These are phyloP conservation scores for Apostasia shenzhenica DNA, from an alignment of 106 monocot species.

Conservation along the genomic window DNA sequence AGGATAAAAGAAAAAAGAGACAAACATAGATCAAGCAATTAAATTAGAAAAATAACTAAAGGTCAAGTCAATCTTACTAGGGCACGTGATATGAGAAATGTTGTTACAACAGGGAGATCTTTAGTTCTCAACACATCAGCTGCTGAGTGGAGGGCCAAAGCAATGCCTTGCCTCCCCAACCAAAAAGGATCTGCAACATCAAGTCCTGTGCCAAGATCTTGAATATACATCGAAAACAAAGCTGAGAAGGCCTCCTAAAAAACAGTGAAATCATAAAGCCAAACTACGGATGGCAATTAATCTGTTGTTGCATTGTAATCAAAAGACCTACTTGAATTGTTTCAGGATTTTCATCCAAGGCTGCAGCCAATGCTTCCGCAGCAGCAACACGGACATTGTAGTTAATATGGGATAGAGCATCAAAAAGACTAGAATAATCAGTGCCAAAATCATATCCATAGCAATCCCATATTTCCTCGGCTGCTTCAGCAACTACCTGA, in stretches of 20 bases:
- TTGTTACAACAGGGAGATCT: conserved; percentile 96
- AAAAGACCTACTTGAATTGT: conserved; percentile 62
- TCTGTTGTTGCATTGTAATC: background rate
- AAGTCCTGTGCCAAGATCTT: conserved; percentile 39
- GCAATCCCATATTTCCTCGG: conserved; percentile 90
- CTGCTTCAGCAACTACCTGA: conserved; percentile 86
- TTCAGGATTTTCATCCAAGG: conserved; percentile 82
- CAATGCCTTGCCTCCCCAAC: conserved; percentile 92
- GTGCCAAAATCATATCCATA: conserved; percentile 91
- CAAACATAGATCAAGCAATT: background rate
- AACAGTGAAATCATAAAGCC: conserved; percentile 11
- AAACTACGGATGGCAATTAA: conserved; percentile 1
- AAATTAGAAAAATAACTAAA: background rate
- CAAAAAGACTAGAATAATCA: conserved; percentile 84
- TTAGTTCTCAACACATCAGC: conserved; percentile 86
- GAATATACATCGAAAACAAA: conserved; percentile 70
- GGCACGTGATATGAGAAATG: conserved; percentile 95
- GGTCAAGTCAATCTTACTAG: conserved; percentile 37
- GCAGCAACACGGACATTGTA: conserved; percentile 83
- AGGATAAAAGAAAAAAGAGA: no score
- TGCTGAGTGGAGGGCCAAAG: conserved; percentile 86
- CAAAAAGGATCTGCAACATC: conserved; percentile 53
- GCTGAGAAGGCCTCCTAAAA: conserved; percentile 82
- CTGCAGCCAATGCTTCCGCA: conserved; percentile 90
- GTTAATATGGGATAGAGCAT: conserved; percentile 81